These are phyloP conservation scores for Capronia americana DNA, from an alignment of 2,329 filamentous ascomycete genomes.

Conservation along the genomic window DNA sequence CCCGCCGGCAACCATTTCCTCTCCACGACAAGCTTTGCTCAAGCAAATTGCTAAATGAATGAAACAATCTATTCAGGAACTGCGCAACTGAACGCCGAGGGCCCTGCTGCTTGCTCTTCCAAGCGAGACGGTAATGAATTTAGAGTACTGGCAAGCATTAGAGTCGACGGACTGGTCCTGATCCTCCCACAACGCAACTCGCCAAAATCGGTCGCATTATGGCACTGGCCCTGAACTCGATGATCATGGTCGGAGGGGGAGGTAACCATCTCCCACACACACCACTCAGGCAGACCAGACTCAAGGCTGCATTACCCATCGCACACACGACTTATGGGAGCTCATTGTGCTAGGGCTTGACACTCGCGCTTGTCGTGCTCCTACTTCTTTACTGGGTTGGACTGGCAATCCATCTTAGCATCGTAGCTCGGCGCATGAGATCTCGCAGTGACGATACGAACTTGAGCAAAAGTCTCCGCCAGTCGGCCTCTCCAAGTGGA, in stretches of 20 bases:
- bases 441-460: no score
- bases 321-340: constrained; percentile 17
- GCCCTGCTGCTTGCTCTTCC: neutral
- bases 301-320: constrained; percentile 16
- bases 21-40: neutral
- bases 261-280: constrained; percentile 18
- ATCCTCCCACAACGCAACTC: no score
- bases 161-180: no score
- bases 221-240: constrained; percentile 23
- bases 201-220: no score
- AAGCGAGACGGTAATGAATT: neutral
- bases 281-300: constrained; percentile 5
- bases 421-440: no score
- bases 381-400: no score
- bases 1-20: neutral
- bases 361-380: no score
- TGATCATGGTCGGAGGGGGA: constrained; percentile 24
- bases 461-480: no score
- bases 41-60: neutral
- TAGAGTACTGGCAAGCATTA: neutral
- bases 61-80: neutral
- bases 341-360: constrained; percentile 9
- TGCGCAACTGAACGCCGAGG: neutral
- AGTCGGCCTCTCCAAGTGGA: no score
- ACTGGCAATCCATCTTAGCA: no score